Evolutionary conservation across 805 yeast genomes (phyloP).

Genomic region (Lipomyces anomalus): DNA sequence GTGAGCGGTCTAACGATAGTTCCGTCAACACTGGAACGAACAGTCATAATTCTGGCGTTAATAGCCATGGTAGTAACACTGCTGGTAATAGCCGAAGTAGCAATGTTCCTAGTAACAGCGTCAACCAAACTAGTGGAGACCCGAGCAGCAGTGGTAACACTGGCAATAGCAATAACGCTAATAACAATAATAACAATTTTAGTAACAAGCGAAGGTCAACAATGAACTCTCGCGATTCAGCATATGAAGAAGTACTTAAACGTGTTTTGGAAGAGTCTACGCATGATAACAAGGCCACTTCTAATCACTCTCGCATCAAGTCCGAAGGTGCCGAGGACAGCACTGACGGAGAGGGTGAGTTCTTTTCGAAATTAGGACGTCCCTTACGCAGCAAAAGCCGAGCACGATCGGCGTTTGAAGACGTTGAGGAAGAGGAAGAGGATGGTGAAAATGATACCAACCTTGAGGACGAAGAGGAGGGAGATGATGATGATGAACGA

Average conservation of each 20-base stretch:
- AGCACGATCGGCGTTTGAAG: conserved; percentile 15
- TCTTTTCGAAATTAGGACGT: background rate
- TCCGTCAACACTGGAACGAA: too few relatives aligned
- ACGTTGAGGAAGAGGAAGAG: conserved; percentile 21
- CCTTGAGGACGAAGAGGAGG: background rate
- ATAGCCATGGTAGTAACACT: too few relatives aligned
- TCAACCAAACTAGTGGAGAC: background rate
- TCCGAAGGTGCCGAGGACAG: conserved; percentile 1
- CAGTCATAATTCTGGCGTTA: background rate
- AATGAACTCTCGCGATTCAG: conserved; percentile 33
- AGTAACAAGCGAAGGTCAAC: conserved; percentile 30
- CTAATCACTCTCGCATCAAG: background rate
- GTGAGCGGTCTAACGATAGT: background rate
- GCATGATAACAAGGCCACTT: conserved; percentile 27
- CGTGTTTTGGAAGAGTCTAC: conserved; percentile 39
- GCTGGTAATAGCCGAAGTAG: too few relatives aligned
- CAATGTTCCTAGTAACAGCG: background rate
- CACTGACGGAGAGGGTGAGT: conserved; percentile 1
- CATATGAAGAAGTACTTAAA: conserved; percentile 35
- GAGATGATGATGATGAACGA: background rate
- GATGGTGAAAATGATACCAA: conserved; percentile 1
- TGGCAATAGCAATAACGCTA: background rate
- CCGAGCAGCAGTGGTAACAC: background rate
- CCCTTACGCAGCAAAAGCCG: conserved; percentile 19
- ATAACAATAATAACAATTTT: background rate